Evolutionary conservation across 352 stramenopile species (phyloP).

Genomic region (Pythium aphanidermatum): DNA sequence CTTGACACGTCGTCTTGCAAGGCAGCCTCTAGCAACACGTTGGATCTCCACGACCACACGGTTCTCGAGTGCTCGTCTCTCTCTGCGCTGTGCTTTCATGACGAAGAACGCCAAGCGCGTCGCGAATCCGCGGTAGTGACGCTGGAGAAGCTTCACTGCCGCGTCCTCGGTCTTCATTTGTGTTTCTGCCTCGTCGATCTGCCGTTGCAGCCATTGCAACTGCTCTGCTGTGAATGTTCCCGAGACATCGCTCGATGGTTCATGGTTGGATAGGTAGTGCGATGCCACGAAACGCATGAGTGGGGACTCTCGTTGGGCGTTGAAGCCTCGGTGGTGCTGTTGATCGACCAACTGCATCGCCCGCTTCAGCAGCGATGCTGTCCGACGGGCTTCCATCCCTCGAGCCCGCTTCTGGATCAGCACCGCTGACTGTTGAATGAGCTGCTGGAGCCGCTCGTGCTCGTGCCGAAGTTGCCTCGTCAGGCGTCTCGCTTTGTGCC

Average conservation of each 20-base stretch:
- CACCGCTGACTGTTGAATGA: conserved; percentile 33
- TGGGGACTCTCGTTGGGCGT: conserved; percentile 25
- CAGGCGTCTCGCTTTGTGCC: conserved; percentile 17
- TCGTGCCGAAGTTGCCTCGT: conserved; percentile 23
- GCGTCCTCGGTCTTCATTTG: conserved; percentile 36
- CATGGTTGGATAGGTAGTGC: conserved; percentile 20
- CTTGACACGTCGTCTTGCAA: conserved; percentile 27
- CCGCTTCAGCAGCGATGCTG: conserved; percentile 29
- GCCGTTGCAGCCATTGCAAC: conserved; percentile 28
- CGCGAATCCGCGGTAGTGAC: conserved; percentile 41
- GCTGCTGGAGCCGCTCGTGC: conserved; percentile 18
- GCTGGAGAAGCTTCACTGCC: conserved; percentile 45
- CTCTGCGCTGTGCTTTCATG: conserved; percentile 25
- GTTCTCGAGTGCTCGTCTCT: conserved; percentile 27
- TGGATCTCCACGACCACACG: conserved; percentile 31
- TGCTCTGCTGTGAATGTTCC: conserved; percentile 39
- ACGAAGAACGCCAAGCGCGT: conserved; percentile 37
- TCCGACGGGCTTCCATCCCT: conserved; percentile 34
- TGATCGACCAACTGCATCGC: conserved; percentile 34
- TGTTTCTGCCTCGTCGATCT: conserved; percentile 25
- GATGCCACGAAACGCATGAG: conserved; percentile 43
- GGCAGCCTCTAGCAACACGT: conserved; percentile 24
- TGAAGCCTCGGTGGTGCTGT: conserved; percentile 42
- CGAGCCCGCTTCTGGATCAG: conserved; percentile 54
- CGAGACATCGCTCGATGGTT: background rate